Conservation (phyloP, 352 stramenopile genomes). For the Lagenidium sp. region DNA sequence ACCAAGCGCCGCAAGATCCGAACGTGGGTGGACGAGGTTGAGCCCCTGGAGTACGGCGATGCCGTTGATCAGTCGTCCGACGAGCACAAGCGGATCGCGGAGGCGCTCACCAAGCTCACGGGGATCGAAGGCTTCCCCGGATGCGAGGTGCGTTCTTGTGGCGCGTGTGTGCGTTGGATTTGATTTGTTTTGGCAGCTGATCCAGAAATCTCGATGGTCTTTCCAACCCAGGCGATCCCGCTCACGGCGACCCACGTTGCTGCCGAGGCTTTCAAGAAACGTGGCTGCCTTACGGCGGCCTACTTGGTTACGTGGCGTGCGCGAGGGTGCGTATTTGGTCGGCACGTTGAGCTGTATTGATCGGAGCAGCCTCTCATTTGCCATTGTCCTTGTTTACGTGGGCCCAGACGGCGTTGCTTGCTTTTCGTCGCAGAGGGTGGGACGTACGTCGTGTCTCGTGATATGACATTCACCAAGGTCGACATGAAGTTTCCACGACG, state of each 20-base stretch:
- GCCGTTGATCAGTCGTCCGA: slow-evolving; percentile 46
- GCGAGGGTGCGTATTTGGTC: slow-evolving; percentile 54
- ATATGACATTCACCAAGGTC: slow-evolving; percentile 83
- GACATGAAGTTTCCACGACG: slow-evolving; percentile 84
- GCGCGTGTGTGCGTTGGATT: no score
- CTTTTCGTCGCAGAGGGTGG: slow-evolving; percentile 56
- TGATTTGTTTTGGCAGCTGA: not conserved
- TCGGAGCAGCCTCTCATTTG: not conserved
- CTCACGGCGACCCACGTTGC: slow-evolving; percentile 79
- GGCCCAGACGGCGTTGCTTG: slow-evolving; percentile 58
- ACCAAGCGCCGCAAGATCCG: slow-evolving; percentile 82
- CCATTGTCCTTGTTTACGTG: not conserved
- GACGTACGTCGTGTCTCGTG: slow-evolving; percentile 72
- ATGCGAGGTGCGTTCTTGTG: slow-evolving; percentile 50
- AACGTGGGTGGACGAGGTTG: slow-evolving; percentile 77
- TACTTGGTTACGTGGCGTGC: slow-evolving; percentile 83
- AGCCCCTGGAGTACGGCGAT: slow-evolving; percentile 53
- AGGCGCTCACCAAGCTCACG: slow-evolving; percentile 60
- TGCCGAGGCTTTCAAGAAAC: slow-evolving; percentile 58
- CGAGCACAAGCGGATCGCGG: slow-evolving; percentile 41
- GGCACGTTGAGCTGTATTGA: not conserved
- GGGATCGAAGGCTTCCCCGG: slow-evolving; percentile 68
- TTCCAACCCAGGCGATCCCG: slow-evolving; percentile 78
- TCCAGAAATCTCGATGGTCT: no score
- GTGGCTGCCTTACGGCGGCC: slow-evolving; percentile 63